phyloP scores from a whole-genome alignment of 768 basidiomycete species.

The Coprinellus micaceus region DNA sequence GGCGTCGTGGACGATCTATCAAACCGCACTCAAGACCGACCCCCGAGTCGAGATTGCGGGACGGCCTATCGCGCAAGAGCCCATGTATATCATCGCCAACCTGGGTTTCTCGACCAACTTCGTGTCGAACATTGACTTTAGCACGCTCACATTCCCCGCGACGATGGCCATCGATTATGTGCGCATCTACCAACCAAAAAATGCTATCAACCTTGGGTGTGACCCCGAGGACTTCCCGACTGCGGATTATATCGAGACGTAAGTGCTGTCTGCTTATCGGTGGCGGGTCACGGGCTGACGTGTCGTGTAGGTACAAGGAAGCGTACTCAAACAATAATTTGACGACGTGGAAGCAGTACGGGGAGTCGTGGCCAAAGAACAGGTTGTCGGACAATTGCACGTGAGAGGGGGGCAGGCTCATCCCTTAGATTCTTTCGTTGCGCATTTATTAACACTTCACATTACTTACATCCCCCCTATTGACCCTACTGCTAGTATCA shows the following conservation, averaged over 20 bases:
- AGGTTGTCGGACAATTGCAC: constrained; percentile 18
- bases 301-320: constrained; percentile 45
- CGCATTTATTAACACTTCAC: too few species aligned
- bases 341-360: constrained; percentile 42
- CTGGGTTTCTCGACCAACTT: constrained; percentile 66
- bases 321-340: constrained; percentile 62
- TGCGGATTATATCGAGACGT: constrained; percentile 64
- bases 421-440: too few species aligned
- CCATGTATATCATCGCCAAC: constrained; percentile 70
- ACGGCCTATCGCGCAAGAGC: constrained; percentile 60
- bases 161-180: constrained; percentile 74
- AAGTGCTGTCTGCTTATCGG: constrained; percentile 12
- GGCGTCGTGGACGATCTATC: constrained; percentile 54
- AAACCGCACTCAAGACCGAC: constrained; percentile 49
- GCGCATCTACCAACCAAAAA: constrained; percentile 60
- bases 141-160: constrained; percentile 46
- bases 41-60: constrained; percentile 43
- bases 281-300: neutral
- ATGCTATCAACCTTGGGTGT: constrained; percentile 51
- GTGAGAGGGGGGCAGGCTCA: neutral
- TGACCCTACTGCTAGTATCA: too few species aligned
- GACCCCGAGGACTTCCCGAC: constrained; percentile 72
- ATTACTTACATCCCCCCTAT: too few species aligned
- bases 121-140: constrained; percentile 50
- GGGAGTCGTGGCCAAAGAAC: constrained; percentile 57